Conservation (phyloP, 2,329 filamentous ascomycete genomes). For the Phaeosphaeria sp. region DNA sequence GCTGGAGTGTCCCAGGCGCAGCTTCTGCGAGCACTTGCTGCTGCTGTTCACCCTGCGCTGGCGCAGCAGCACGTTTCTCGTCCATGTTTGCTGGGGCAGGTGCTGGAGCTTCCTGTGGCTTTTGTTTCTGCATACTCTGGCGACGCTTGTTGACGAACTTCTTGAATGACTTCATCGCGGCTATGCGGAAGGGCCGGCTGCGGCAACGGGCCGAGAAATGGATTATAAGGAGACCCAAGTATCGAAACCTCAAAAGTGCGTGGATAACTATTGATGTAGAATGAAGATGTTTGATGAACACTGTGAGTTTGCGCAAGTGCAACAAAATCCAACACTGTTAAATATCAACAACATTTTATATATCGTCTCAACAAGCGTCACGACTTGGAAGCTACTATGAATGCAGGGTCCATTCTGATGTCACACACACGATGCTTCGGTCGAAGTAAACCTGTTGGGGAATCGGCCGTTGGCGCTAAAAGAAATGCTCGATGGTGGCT, state of each 20-base stretch:
- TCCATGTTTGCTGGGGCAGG: slow-evolving; percentile 7
- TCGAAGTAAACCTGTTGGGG: slow-evolving; percentile 25
- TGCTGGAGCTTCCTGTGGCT: slow-evolving; percentile 4
- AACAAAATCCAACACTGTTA: slow-evolving; percentile 13
- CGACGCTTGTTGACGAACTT: slow-evolving; percentile 35
- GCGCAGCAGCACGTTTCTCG: slow-evolving; percentile 14
- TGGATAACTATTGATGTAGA: no score
- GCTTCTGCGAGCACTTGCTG: slow-evolving; percentile 35
- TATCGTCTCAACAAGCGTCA: slow-evolving; percentile 11
- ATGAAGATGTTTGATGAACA: neutral
- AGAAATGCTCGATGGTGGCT: slow-evolving; percentile 20
- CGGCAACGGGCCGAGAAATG: slow-evolving; percentile 1
- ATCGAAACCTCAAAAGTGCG: neutral
- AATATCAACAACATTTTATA: slow-evolving; percentile 24
- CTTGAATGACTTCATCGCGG: slow-evolving; percentile 34
- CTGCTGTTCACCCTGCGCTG: slow-evolving; percentile 18
- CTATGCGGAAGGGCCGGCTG: slow-evolving; percentile 3
- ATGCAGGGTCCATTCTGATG: slow-evolving; percentile 39
- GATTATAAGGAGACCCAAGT: neutral
- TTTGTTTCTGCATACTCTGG: slow-evolving; percentile 18
- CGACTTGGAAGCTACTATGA: slow-evolving; percentile 17
- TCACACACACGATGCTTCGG: slow-evolving; percentile 26
- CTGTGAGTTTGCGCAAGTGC: neutral
- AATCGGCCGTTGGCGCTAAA: slow-evolving; percentile 20
- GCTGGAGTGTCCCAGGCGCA: slow-evolving; percentile 57